Evolutionary conservation across 352 stramenopile genomes (phyloP).

Genomic region (Globisporangium cederbergense): DNA sequence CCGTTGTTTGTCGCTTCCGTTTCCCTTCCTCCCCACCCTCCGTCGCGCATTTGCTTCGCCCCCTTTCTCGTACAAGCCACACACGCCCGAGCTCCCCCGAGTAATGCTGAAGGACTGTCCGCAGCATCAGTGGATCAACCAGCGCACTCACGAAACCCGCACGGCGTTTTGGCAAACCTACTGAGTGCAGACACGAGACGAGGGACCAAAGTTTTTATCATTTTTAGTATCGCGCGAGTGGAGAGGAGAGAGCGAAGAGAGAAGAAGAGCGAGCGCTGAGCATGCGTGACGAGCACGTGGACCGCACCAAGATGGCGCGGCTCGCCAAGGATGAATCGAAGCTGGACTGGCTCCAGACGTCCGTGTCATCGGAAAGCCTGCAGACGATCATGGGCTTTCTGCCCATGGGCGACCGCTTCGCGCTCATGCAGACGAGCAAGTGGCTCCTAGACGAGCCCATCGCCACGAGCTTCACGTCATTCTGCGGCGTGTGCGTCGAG

Average conservation of each 20-base stretch:
- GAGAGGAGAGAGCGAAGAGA: background rate
- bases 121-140: conserved; percentile 89
- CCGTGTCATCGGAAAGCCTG: conserved; percentile 40
- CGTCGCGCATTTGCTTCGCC: background rate
- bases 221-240: background rate
- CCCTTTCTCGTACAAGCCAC: conserved; percentile 1
- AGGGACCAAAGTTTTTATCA: conserved; percentile 1
- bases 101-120: conserved; percentile 87
- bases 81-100: background rate
- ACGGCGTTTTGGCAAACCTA: conserved; percentile 60
- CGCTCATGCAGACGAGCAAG: conserved; percentile 42
- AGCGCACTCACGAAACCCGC: conserved; percentile 86
- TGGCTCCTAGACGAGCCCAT: conserved; percentile 44
- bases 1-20: background rate
- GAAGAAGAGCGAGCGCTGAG: background rate
- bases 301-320: conserved; percentile 13
- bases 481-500: conserved; percentile 48
- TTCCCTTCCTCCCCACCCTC: background rate
- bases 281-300: background rate
- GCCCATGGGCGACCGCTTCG: conserved; percentile 48
- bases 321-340: background rate
- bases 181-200: conserved; percentile 26
- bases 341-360: conserved; percentile 10
- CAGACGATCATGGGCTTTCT: conserved; percentile 62
- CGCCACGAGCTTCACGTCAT: conserved; percentile 41